Base-by-base conservation (phyloP, 1,139 yeast genomes). In the Yamadazyma dendronema region DNA sequence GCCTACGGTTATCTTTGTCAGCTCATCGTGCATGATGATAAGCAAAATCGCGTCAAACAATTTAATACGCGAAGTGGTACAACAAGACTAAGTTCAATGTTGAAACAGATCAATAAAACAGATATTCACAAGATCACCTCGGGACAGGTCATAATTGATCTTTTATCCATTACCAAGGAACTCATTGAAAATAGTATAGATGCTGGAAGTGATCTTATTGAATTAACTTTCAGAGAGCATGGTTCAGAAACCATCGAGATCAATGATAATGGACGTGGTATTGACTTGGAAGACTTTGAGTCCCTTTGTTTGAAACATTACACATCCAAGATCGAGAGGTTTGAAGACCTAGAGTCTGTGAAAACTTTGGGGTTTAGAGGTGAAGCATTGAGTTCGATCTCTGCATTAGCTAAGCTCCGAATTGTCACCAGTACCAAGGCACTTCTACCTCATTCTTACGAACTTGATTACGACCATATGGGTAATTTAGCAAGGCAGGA, bases 121-220 rank as follows among this genome's bases (percentile, higher is more conserved):
- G 86, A 84, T 48, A 72, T 89, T 8, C 88, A 85, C 47, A 70
- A 74, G 42, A 77, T 92, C 40, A 88, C 97, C 0, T 87, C 97
- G 0, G 97, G 97, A 0, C 97, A 92, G 57, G 97, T 92, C 14
- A 85, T 92, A 17, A 77, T 82, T 6, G 96, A 87, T 50, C 61
- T 92, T 27, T 68, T 78, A 0, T 78, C 90, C 1, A 84, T 87
- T 0, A 79, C 84, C 24, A 92, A 92, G 54, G 98, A 92, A 57
- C 63, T 90, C 9, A 70, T 92, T 2, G 98, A 92, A 52, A 92
- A 92, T 55, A 67, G 95, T 30, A 65, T 92, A 8, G 97, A 90
- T 59, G 95, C 97, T 0, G 57, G 69, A 21, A 76, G 95, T 17
- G 67, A 77, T 1, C 74, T 75, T 34, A 67, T 92, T 17, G 95